Conservation (phyloP, 1,139 yeast genomes). For the Suhomyces chickasaworum region DNA sequence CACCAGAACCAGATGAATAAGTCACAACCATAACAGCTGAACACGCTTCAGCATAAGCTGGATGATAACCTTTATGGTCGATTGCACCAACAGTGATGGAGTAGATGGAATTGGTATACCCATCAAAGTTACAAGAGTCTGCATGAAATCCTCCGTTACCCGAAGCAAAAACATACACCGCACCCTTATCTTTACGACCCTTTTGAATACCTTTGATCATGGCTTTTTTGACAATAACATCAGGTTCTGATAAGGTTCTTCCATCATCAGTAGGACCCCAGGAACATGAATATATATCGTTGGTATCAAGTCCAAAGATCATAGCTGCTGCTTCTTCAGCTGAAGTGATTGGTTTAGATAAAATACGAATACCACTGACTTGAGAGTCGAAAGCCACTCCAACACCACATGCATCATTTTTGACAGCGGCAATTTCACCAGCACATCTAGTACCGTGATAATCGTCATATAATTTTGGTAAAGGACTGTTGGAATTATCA, state of each 20-base stretch:
- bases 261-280: slow-evolving; percentile 99
- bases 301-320: slow-evolving; percentile 73
- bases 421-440: slow-evolving; percentile 93
- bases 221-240: slow-evolving; percentile 74
- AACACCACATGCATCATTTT: slow-evolving; percentile 85
- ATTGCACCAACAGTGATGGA: slow-evolving; percentile 96
- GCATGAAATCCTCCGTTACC: slow-evolving; percentile 88
- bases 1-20: slow-evolving; percentile 88
- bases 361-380: slow-evolving; percentile 87
- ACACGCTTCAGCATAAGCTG: slow-evolving; percentile 88
- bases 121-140: slow-evolving; percentile 96
- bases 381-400: slow-evolving; percentile 90
- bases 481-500: slow-evolving; percentile 71
- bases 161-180: slow-evolving; percentile 91
- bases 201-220: slow-evolving; percentile 80
- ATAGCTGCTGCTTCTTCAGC: slow-evolving; percentile 92
- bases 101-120: slow-evolving; percentile 93
- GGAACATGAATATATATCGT: slow-evolving; percentile 93
- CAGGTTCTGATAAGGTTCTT: slow-evolving; percentile 80
- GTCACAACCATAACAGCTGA: slow-evolving; percentile 97
- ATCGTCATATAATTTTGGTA: slow-evolving; percentile 80
- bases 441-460: slow-evolving; percentile 98
- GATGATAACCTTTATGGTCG: slow-evolving; percentile 82
- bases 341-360: slow-evolving; percentile 75
- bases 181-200: slow-evolving; percentile 82